These are phyloP conservation scores for Nakazawaea molendinolei DNA, from an alignment of 805 yeast species.

Conservation along the genomic window DNA sequence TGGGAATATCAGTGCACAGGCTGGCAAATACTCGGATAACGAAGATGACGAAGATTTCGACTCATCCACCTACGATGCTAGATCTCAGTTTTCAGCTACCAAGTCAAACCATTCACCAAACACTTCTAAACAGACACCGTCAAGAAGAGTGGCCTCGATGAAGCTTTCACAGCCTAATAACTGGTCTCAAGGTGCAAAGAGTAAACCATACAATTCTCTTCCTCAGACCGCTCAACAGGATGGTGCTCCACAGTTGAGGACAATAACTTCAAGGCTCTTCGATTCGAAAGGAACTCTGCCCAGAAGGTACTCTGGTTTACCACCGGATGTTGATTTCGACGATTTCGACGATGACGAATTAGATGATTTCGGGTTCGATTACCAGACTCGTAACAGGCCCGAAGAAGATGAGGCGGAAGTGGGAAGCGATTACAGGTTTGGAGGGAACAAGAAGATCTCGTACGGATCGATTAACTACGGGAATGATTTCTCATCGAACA, in stretches of 20 bases:
- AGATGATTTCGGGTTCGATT: conserved; percentile 22
- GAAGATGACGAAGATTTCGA: conserved; percentile 9
- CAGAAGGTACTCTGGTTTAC: conserved; percentile 59
- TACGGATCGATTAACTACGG: no score
- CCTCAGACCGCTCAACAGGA: conserved; percentile 1
- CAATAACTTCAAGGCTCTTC: conserved; percentile 68
- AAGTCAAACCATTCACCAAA: conserved; percentile 4
- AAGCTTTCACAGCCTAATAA: conserved; percentile 9
- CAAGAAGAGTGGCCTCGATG: conserved; percentile 11
- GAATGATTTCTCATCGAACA: not conserved
- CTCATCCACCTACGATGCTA: conserved; percentile 9
- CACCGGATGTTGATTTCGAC: conserved; percentile 35
- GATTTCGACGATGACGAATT: conserved; percentile 38
- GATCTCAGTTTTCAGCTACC: conserved; percentile 9
- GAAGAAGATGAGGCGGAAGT: conserved; percentile 13
- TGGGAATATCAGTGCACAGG: not conserved
- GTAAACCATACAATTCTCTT: conserved; percentile 21
- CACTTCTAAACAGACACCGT: conserved; percentile 1
- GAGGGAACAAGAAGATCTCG: no score
- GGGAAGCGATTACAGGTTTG: conserved; percentile 17
- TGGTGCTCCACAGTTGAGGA: conserved; percentile 35
- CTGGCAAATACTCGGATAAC: conserved; percentile 2
- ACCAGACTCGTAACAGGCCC: conserved; percentile 8
- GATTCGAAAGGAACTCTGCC: conserved; percentile 69
- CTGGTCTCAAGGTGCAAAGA: conserved; percentile 13